phyloP scores from a whole-genome alignment of 2,329 filamentous ascomycete species.

The Aspergillus quadricinctus region DNA sequence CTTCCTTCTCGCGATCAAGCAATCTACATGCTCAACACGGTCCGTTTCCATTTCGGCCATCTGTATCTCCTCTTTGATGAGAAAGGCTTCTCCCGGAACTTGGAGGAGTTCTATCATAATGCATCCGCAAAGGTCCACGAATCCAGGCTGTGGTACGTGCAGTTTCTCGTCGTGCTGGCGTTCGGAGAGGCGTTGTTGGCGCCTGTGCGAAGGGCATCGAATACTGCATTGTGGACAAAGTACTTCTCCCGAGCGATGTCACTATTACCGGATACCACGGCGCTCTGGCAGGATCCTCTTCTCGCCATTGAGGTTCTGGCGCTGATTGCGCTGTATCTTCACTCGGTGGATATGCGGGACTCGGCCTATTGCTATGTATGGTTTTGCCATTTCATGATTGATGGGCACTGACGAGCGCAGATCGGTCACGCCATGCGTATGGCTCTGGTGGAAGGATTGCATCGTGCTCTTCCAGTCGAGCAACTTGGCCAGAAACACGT shows the following conservation, averaged over 20 bases:
- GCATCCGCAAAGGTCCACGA: constrained; percentile 22
- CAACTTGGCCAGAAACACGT: constrained; percentile 44
- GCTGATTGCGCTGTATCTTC: constrained; percentile 48
- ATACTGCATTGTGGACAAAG: constrained; percentile 42
- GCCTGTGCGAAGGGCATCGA: constrained; percentile 28
- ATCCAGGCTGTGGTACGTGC: constrained; percentile 45
- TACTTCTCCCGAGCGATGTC: constrained; percentile 42
- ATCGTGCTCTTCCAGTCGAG: constrained; percentile 49
- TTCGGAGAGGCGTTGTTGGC: constrained; percentile 50
- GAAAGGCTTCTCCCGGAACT: constrained; percentile 41
- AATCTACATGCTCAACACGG: constrained; percentile 51
- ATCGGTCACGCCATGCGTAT: constrained; percentile 54
- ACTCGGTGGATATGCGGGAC: constrained; percentile 48
- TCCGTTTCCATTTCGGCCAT: constrained; percentile 53
- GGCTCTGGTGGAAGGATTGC: constrained; percentile 49
- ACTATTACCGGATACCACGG: constrained; percentile 37
- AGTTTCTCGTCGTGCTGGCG: constrained; percentile 49
- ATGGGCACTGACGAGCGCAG: constrained; percentile 22
- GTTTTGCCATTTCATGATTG: neutral
- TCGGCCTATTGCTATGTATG: constrained; percentile 48
- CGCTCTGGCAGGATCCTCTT: constrained; percentile 39
- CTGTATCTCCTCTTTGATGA: constrained; percentile 53
- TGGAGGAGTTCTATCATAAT: constrained; percentile 38
- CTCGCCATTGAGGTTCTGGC: constrained; percentile 46
- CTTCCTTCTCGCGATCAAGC: constrained; percentile 50